Conservation (phyloP, 164 flowering plant species). For the Stephania japonica region DNA sequence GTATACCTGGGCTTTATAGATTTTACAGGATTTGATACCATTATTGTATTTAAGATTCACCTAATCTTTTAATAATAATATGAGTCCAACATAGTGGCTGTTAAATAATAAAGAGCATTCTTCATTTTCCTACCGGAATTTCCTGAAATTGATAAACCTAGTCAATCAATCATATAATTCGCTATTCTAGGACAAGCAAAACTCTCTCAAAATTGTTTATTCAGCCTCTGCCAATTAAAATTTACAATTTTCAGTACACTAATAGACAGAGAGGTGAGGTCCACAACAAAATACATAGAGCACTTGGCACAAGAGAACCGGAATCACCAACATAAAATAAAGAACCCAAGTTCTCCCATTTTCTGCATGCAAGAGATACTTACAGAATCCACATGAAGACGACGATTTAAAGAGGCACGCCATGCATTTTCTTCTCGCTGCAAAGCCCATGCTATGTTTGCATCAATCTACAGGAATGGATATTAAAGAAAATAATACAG, state of each 20-base stretch:
- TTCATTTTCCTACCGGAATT: neutral
- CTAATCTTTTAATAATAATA: neutral
- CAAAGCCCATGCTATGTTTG: conserved; percentile 46
- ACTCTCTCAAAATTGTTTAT: no score
- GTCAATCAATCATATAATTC: no score
- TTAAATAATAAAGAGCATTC: no score
- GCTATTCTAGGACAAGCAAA: no score
- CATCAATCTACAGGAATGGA: conserved; percentile 44
- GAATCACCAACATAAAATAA: neutral
- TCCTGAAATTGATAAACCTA: neutral
- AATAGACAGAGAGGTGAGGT: neutral
- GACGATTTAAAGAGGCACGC: conserved; percentile 24
- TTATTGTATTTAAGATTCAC: neutral
- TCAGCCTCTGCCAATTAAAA: neutral
- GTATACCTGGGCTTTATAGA: neutral
- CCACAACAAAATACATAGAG: neutral
- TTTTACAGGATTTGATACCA: neutral
- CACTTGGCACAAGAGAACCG: neutral
- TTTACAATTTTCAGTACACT: neutral
- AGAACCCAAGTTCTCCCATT: neutral
- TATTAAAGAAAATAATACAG: conserved; percentile 4
- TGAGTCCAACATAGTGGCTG: neutral
- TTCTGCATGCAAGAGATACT: conserved; percentile 19
- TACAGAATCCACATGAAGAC: conserved; percentile 31
- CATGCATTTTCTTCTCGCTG: conserved; percentile 45